These are phyloP conservation scores for Trichosporon ovoides DNA, from an alignment of 1,284 basidiomycete species.

Conservation along the genomic window DNA sequence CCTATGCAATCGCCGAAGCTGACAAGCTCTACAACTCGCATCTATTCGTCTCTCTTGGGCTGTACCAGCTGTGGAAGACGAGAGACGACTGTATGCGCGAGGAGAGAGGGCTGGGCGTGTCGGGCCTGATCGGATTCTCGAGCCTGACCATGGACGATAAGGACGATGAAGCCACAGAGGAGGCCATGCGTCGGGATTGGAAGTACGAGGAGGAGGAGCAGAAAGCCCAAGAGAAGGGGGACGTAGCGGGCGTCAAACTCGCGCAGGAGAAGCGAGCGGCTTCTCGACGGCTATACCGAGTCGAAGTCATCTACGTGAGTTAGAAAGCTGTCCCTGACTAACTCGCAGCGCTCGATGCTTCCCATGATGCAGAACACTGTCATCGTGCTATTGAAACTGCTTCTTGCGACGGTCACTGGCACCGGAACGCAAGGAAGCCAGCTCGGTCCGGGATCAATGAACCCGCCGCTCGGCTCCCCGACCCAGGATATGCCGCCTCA, in stretches of 20 bases:
- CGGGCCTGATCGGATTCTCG: slow-evolving; percentile 57
- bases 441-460: neutral
- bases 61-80: slow-evolving; percentile 92
- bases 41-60: slow-evolving; percentile 79
- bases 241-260: slow-evolving; percentile 59
- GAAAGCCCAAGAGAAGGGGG: slow-evolving; percentile 50
- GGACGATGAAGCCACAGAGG: slow-evolving; percentile 45
- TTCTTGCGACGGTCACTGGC: slow-evolving; percentile 81
- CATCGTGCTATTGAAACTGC: slow-evolving; percentile 78
- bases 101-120: slow-evolving; percentile 72
- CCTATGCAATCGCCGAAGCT: slow-evolving; percentile 92
- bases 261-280: slow-evolving; percentile 68
- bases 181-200: slow-evolving; percentile 59
- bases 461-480: slow-evolving; percentile 37
- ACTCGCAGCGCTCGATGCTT: slow-evolving; percentile 57
- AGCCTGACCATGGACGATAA: slow-evolving; percentile 27
- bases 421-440: slow-evolving; percentile 51
- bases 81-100: slow-evolving; percentile 90
- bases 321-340: neutral
- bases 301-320: slow-evolving; percentile 86
- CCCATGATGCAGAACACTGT: slow-evolving; percentile 81
- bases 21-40: slow-evolving; percentile 83
- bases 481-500: slow-evolving; percentile 49
- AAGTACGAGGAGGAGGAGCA: slow-evolving; percentile 59
- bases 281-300: slow-evolving; percentile 72